Percentiles rank a stretch among this genome's conserved stretches.
phyloP scores from a whole-genome alignment of 768 basidiomycete genomes.

The Termitomyces sp. region DNA sequence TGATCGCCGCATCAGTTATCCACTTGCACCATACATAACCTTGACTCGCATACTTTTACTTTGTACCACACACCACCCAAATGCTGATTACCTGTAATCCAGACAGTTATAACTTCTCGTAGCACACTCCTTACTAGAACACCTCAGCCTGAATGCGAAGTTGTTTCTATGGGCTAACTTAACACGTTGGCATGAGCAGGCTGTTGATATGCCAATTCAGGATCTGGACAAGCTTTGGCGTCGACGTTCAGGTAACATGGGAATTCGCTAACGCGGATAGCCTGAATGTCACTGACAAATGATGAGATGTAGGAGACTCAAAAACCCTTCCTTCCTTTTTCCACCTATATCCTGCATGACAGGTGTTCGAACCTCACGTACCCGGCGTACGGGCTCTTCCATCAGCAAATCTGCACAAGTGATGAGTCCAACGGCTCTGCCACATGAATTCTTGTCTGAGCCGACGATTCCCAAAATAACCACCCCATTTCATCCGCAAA shows the following conservation, averaged over 20 bases:
- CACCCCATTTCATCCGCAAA: not conserved
- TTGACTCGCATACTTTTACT: not conserved
- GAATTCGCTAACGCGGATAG: no score
- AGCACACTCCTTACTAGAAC: not conserved
- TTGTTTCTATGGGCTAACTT: not conserved
- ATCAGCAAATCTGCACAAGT: no score
- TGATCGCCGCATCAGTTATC: no score
- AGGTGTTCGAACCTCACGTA: not conserved
- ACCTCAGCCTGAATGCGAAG: not conserved
- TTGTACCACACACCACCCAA: not conserved
- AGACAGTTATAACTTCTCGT: not conserved
- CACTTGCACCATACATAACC: not conserved
- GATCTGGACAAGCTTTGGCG: no score
- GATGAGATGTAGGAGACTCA: not conserved
- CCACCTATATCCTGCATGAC: not conserved
- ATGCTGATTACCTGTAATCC: not conserved
- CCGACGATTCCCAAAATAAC: not conserved
- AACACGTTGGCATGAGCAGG: not conserved
- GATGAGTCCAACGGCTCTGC: not conserved
- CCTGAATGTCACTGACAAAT: not conserved
- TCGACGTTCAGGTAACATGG: no score
- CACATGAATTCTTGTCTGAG: not conserved
- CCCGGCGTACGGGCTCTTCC: no score
- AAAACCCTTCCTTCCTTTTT: not conserved
- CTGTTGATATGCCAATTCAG: not conserved